Base-by-base conservation (phyloP, 73 alveolate genomes). In the Uronychia binucleata region DNA sequence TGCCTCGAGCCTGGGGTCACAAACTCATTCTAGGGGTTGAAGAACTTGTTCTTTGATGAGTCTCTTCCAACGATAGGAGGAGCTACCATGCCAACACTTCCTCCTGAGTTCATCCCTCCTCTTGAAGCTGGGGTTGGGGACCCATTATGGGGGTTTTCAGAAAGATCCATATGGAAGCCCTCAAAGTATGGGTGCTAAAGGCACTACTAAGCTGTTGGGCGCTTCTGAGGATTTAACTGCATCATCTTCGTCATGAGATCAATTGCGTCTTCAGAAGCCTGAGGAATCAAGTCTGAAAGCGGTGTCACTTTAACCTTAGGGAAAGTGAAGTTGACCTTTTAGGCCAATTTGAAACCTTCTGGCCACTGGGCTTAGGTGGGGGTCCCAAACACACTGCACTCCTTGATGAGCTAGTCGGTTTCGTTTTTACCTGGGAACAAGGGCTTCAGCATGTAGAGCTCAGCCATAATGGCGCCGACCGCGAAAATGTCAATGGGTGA, bases 401-500 rank as follows among this genome's bases (percentile, higher is more conserved):
- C 91, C 94, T 97, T 96, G 88, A 92, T 85, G 90, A 98, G 89
- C 93, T 98, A 97, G 78, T 97, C 99, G 29, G 84, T 78, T 67
- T 97, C 99, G 14, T 90, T 84, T 80, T 91, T 84, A 0, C 99
- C 99, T 11, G 98, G 98, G 74, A 97, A 97, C 74, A 97, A 86
- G 32, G 99, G 99, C 5, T 79, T 83, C 57, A 94, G 83, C 29
- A 86, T 93, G 84, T 94, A 97, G 83, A 97, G 93, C 89, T 97
- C 99, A 28, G 99, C 99, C 93, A 96, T 96, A 27, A 97, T 95
- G 35, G 98, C 95, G 28, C 99, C 99, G 32, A 96, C 83, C 27
- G 99, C 99, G 91, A 95, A 98, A 29, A 98, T 95, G 86, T 98
- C 99, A n/a, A 96, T 91, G 67, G 98, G 99, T 32, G 99, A 93